These are phyloP conservation scores for Lasiodiplodia hormozganensis DNA, from an alignment of 2,329 filamentous ascomycete genomes.

Conservation along the genomic window DNA sequence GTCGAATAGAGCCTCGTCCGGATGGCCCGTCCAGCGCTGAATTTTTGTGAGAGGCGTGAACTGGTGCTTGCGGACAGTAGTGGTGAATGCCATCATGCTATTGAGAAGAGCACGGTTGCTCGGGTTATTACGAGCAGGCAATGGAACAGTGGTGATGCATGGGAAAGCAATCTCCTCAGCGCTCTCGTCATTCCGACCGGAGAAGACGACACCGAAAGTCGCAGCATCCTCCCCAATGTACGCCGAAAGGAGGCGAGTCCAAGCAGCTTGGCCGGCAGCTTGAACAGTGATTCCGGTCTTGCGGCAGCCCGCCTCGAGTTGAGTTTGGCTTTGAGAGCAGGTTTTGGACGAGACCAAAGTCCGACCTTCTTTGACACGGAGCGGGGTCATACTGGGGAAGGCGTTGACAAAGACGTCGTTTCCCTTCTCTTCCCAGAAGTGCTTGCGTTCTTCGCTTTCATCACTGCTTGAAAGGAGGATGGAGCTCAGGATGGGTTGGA, in stretches of 20 bases:
- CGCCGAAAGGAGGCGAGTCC: conserved; percentile 75
- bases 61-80: conserved; percentile 71
- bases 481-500: conserved; percentile 53
- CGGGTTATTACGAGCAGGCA: conserved; percentile 63
- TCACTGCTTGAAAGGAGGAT: conserved; percentile 51
- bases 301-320: conserved; percentile 65
- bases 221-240: conserved; percentile 79
- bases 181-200: conserved; percentile 71
- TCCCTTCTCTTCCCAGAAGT: conserved; percentile 70
- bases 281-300: conserved; percentile 74
- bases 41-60: conserved; percentile 74
- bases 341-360: conserved; percentile 46
- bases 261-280: conserved; percentile 76
- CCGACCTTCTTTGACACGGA: conserved; percentile 49
- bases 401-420: conserved; percentile 64
- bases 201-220: conserved; percentile 81
- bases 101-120: conserved; percentile 66
- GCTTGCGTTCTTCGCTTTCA: conserved; percentile 42
- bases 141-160: conserved; percentile 81
- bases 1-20: conserved; percentile 76
- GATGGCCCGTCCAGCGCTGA: conserved; percentile 72
- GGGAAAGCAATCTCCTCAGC: conserved; percentile 72
- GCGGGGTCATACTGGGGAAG: conserved; percentile 79
- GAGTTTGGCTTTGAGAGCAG: conserved; percentile 50
- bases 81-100: conserved; percentile 70